Conservation (phyloP, 1,284 basidiomycete genomes). For the Marasmius sp. region DNA sequence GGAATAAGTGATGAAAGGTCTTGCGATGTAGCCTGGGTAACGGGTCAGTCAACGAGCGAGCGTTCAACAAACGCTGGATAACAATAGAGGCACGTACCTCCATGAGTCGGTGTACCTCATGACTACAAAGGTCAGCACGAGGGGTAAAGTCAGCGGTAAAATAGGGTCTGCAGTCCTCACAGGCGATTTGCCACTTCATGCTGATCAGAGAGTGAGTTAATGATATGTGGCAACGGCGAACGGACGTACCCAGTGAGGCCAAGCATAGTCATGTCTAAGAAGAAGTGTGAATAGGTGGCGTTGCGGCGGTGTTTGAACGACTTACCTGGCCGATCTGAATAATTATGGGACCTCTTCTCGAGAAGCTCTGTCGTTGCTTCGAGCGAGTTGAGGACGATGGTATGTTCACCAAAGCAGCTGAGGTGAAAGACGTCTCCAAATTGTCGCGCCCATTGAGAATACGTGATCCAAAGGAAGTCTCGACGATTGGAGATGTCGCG, state of each 20-base stretch:
- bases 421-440: neutral
- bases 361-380: neutral
- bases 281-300: neutral
- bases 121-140: neutral
- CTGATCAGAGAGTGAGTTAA: neutral
- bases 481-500: too few relatives aligned
- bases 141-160: too few relatives aligned
- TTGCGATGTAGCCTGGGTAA: neutral
- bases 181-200: neutral
- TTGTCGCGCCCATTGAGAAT: too few relatives aligned
- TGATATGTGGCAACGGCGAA: neutral
- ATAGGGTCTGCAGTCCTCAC: neutral
- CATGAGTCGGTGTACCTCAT: neutral
- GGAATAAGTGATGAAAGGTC: neutral
- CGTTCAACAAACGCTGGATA: neutral
- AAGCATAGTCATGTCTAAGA: neutral
- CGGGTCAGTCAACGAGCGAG: neutral
- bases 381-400: neutral
- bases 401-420: neutral
- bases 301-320: neutral
- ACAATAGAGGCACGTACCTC: neutral
- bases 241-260: neutral
- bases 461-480: too few relatives aligned
- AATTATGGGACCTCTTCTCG: neutral
- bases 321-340: neutral